Conservation (phyloP, 495 filamentous ascomycete species). For the Paragyromitra xinjiangensis region DNA sequence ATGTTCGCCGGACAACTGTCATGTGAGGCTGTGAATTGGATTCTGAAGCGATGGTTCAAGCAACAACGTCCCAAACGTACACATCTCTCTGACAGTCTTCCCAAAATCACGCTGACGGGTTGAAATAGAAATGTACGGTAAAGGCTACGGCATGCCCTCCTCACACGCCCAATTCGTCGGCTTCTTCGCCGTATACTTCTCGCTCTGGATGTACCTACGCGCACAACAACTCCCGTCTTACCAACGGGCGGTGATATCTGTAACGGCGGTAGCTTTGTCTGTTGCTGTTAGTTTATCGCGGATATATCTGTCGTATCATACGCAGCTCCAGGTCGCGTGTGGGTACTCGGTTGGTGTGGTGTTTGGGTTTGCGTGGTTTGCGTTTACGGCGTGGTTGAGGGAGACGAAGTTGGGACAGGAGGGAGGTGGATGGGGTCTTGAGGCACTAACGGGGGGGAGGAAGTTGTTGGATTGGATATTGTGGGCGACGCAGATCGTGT, state of each 20-base stretch:
- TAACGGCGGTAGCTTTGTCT: conserved; percentile 68
- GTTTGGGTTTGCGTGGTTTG: conserved; percentile 82
- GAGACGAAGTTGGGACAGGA: conserved; percentile 69
- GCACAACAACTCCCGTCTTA: conserved; percentile 34
- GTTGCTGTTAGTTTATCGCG: conserved; percentile 78
- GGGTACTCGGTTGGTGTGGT: conserved; percentile 75
- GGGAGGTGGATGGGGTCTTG: conserved; percentile 76
- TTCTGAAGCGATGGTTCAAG: conserved; percentile 86
- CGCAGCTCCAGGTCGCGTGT: conserved; percentile 81
- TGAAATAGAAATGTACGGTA: conserved; percentile 76
- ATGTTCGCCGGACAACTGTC: conserved; percentile 92
- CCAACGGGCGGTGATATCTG: conserved; percentile 60
- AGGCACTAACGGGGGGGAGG: conserved; percentile 67
- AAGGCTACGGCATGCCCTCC: conserved; percentile 99
- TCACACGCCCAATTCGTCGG: conserved; percentile 94
- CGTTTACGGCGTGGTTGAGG: conserved; percentile 70
- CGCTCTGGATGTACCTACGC: conserved; percentile 79
- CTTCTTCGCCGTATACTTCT: conserved; percentile 84
- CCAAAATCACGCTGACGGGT: conserved; percentile 8
- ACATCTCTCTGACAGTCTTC: conserved; percentile 48
- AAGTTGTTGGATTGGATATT: conserved; percentile 74
- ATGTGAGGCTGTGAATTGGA: conserved; percentile 93
- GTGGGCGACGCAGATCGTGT: conserved; percentile 69
- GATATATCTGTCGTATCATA: conserved; percentile 95
- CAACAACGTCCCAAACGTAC: conserved; percentile 83